Conservation (phyloP, 768 basidiomycete genomes). For the Rhodotorula kratochvilovae region DNA sequence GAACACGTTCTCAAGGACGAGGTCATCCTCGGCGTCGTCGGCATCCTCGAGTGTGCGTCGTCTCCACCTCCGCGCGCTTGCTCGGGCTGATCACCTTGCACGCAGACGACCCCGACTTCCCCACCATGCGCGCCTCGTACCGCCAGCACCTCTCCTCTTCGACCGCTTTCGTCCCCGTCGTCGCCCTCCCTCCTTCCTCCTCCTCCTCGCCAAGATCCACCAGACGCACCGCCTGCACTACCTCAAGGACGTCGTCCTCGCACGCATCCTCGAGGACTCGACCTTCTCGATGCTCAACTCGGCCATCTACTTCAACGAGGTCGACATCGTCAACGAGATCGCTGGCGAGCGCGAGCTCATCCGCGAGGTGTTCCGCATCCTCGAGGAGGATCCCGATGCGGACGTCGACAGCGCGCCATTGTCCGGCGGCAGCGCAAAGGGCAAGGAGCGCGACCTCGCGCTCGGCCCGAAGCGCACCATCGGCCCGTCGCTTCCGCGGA, state of each 20-base stretch:
- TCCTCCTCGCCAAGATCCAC: conserved; percentile 81
- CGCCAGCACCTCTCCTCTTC: conserved; percentile 82
- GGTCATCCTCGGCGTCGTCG: conserved; percentile 83
- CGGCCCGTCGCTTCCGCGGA: conserved; percentile 17
- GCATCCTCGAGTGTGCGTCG: conserved; percentile 89
- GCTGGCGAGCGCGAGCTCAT: conserved; percentile 73
- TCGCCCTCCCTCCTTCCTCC: conserved; percentile 52
- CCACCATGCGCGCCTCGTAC: conserved; percentile 92
- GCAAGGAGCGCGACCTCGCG: conserved; percentile 29
- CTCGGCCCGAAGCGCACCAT: conserved; percentile 45
- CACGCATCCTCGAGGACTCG: conserved; percentile 87
- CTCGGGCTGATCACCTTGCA: conserved; percentile 7
- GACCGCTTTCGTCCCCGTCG: conserved; percentile 82
- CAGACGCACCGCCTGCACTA: conserved; percentile 95
- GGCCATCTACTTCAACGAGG: conserved; percentile 97
- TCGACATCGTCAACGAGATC: conserved; percentile 89
- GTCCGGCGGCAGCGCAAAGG: conserved; percentile 15
- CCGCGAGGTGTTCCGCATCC: conserved; percentile 68
- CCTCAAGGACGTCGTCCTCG: conserved; percentile 96
- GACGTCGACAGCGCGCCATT: background rate
- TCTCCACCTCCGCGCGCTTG: background rate
- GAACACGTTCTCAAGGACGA: conserved; percentile 93
- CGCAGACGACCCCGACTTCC: conserved; percentile 93
- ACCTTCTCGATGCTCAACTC: conserved; percentile 96
- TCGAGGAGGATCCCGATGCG: conserved; percentile 42